Conservation (phyloP, 1,139 yeast species). For the Geotrichum carabidarum region DNA sequence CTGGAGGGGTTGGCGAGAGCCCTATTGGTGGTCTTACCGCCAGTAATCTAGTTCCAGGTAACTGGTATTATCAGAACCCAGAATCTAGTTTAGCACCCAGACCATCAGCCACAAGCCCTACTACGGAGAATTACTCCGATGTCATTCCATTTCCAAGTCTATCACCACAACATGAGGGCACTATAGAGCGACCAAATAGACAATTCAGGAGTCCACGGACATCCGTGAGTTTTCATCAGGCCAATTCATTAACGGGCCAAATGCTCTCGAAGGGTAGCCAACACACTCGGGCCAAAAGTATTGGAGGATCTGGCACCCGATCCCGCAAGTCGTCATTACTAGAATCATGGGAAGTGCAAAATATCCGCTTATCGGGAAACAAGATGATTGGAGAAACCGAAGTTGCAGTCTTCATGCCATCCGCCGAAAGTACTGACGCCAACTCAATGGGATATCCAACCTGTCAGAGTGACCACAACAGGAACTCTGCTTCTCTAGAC, state of each 20-base stretch:
- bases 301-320: not conserved
- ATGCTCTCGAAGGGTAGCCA: not conserved
- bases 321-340: conserved; percentile 19
- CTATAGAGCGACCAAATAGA: not conserved
- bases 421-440: conserved; percentile 10
- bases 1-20: not conserved
- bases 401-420: conserved; percentile 18
- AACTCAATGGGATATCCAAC: not conserved
- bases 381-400: conserved; percentile 20
- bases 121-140: conserved; percentile 4
- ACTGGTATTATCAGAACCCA: not conserved
- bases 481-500: conserved; percentile 14
- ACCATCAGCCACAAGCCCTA: not conserved
- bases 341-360: conserved; percentile 22
- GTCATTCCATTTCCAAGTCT: conserved; percentile 18
- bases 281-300: conserved; percentile 6
- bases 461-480: conserved; percentile 9
- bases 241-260: not conserved
- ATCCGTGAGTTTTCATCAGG: not conserved
- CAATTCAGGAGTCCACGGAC: not conserved
- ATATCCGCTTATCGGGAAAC: conserved; percentile 16
- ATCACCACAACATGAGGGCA: conserved; percentile 2
- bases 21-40: not conserved
- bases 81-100: not conserved
- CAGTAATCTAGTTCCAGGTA: not conserved